Evolutionary conservation across 225 moss, liverwort and hornwort species (phyloP).

Genomic region (Bryoerythrophyllum caledonicum): DNA sequence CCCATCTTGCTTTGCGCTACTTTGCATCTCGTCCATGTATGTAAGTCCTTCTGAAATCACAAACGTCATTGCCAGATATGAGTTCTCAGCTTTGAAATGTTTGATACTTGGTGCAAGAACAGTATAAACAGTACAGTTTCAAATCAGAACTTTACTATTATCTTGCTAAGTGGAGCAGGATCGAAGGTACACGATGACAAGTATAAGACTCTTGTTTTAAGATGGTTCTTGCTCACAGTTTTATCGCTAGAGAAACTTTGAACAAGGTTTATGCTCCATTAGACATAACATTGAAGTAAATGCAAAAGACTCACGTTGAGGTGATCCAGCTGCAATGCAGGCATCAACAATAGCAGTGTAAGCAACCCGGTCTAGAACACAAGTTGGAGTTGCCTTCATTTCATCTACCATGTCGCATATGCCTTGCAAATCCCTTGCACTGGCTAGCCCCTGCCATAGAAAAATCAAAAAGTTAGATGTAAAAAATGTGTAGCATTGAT

Average conservation of each 20-base stretch:
- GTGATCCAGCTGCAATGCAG: slow-evolving; percentile 74
- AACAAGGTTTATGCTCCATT: background rate
- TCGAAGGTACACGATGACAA: background rate
- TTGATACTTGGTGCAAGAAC: background rate
- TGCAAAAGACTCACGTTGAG: slow-evolving; percentile 62
- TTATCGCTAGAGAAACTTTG: background rate
- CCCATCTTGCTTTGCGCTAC: slow-evolving; percentile 52
- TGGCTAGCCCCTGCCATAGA: slow-evolving; percentile 66
- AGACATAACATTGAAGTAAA: background rate
- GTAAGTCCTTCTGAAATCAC: slow-evolving; percentile 61
- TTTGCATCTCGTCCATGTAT: slow-evolving; percentile 78
- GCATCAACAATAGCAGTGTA: slow-evolving; percentile 93
- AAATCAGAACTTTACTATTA: background rate
- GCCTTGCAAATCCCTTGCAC: slow-evolving; percentile 49
- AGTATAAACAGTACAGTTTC: background rate
- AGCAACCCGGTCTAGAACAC: slow-evolving; percentile 92
- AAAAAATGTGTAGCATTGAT: background rate
- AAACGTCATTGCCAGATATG: slow-evolving; percentile 20
- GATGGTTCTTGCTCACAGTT: background rate
- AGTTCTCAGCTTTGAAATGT: slow-evolving; percentile 14
- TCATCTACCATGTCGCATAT: slow-evolving; percentile 64
- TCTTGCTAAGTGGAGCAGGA: background rate
- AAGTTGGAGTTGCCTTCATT: slow-evolving; percentile 80
- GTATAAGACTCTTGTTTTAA: background rate
- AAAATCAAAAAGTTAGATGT: slow-evolving; percentile 9